Evolutionary conservation across 371 early-diverging fungal species (phyloP).

Genomic region (Lichtheimia hyalospora): DNA sequence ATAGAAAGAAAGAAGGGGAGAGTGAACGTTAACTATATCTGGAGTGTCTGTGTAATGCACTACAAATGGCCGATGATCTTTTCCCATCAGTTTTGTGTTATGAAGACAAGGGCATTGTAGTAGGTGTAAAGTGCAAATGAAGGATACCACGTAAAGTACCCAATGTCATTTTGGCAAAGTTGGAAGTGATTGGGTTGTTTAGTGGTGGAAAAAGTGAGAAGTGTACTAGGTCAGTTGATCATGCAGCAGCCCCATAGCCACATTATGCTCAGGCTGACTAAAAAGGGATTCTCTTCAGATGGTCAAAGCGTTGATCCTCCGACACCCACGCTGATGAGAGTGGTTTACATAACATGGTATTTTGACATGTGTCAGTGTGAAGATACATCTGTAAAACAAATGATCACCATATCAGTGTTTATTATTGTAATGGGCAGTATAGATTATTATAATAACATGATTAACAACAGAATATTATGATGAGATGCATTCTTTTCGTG

Average conservation of each 20-base stretch:
- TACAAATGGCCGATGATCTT: not conserved
- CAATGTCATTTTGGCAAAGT: too few relatives aligned
- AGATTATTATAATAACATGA: constrained; percentile 1
- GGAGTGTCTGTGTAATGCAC: not conserved
- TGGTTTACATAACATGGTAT: not conserved
- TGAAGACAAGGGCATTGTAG: not conserved
- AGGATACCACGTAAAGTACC: not conserved
- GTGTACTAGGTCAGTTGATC: not conserved
- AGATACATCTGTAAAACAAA: too few relatives aligned
- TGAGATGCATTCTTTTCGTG: not conserved
- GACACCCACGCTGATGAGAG: constrained; percentile 1
- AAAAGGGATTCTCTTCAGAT: constrained; percentile 13
- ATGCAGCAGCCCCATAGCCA: not conserved
- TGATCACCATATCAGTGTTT: not conserved
- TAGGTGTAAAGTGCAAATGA: not conserved
- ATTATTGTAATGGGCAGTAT: not conserved
- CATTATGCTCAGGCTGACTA: constrained; percentile 6
- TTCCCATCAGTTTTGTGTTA: not conserved
- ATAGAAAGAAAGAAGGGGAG: not conserved
- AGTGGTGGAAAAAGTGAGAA: too few relatives aligned
- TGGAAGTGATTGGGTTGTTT: too few relatives aligned
- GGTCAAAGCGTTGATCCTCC: constrained; percentile 20
- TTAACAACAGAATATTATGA: not conserved
- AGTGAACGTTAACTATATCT: constrained; percentile 2
- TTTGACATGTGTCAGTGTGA: not conserved